phyloP scores from a whole-genome alignment of 1,284 basidiomycete species.

The Hemileccinum hortonii region DNA sequence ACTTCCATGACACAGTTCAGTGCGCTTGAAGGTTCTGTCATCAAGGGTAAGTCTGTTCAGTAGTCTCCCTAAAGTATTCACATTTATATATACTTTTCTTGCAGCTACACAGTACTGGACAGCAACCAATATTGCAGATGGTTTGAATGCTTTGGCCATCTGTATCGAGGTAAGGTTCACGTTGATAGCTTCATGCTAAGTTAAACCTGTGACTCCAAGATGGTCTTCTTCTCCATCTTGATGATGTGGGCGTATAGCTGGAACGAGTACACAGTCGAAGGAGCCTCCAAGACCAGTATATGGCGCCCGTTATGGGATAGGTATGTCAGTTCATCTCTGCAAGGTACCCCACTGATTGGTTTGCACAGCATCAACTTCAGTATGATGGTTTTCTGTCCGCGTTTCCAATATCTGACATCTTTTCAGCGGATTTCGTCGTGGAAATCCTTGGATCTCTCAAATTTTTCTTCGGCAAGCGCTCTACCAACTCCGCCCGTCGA shows the following conservation, averaged over 20 bases:
- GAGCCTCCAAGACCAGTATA: slow-evolving; percentile 46
- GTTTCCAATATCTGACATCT: slow-evolving; percentile 6
- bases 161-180: slow-evolving; percentile 67
- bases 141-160: slow-evolving; percentile 76
- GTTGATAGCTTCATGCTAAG: not conserved
- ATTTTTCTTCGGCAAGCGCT: slow-evolving; percentile 59
- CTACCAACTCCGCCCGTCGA: slow-evolving; percentile 40
- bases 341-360: slow-evolving; percentile 7
- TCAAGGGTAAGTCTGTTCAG: slow-evolving; percentile 45
- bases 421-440: slow-evolving; percentile 57
- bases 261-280: slow-evolving; percentile 57
- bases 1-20: slow-evolving; percentile 45
- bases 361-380: slow-evolving; percentile 65
- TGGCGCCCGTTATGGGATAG: slow-evolving; percentile 73
- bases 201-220: slow-evolving; percentile 40
- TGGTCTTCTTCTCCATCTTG: slow-evolving; percentile 75
- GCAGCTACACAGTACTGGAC: slow-evolving; percentile 78
- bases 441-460: slow-evolving; percentile 65
- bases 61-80: too few species aligned
- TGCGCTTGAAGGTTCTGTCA: slow-evolving; percentile 58
- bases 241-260: slow-evolving; percentile 83
- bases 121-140: slow-evolving; percentile 74
- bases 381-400: slow-evolving; percentile 31
- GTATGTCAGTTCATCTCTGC: slow-evolving; percentile 33
- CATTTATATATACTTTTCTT: slow-evolving; percentile 6